Base-by-base conservation (phyloP, 257 asterid species). In the Capsicum rhomboideum region DNA sequence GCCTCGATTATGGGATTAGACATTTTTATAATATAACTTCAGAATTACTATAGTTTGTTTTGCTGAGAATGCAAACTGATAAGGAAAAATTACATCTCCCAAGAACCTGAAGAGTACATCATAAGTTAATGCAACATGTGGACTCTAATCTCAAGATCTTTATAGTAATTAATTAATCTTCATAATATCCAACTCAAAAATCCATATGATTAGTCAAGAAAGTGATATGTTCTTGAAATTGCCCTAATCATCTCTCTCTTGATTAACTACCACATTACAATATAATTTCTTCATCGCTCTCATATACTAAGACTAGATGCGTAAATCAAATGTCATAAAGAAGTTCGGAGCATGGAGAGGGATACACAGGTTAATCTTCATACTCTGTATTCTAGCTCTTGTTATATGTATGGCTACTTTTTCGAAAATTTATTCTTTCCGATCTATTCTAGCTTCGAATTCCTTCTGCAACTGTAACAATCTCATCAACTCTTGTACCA, bases 381-480 rank as follows among this genome's bases (percentile, higher is more conserved):
- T 80, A 1, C 10, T 86, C 5, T 85, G 82, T 5, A 58, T 86
- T 56, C 85, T 90, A 6, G 89, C 87, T 54, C 58, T 86, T 59
- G 54, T 90, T 26, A 80, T 89, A 53, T 87, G 85, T 66, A 69
- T 87, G 28, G 85, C 88, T 83, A 90, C 91, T 13, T 81, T 90
- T 55, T 89, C 88, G 11, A 89, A 88, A 83, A 86, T 90, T 67
- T 87, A 85, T 85, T 89, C 92, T 16, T 81, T 87, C 52, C 83
- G 85, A 63, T 87, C 91, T 44, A 86, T 88, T 66, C 86, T 88
- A 8, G 81, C 42, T 68, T 61, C 89, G 1, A 85, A 87, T 49
- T 52, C 89, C 66, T 69, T 88, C 1, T 87, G 88, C 85, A 58
- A 37, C 77, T 82, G 86, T 80, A 40, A 23, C 29, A 42, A 26